These are phyloP conservation scores for Lichina pygmaea DNA, from an alignment of 495 filamentous ascomycete species.

Conservation along the genomic window DNA sequence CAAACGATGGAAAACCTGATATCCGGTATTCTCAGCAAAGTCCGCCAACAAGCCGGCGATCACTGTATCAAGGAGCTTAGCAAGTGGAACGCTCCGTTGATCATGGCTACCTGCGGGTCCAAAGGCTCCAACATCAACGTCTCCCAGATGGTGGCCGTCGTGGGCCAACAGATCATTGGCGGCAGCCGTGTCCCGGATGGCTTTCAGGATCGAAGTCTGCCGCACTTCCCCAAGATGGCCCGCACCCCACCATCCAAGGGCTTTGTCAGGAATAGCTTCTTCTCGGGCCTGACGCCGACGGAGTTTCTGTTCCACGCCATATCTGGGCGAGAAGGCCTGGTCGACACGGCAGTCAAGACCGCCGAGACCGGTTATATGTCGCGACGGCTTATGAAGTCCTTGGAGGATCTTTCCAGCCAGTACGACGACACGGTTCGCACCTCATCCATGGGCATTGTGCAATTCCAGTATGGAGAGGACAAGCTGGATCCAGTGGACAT, in stretches of 20 bases:
- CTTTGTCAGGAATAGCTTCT: slow-evolving; percentile 94
- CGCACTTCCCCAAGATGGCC: slow-evolving; percentile 84
- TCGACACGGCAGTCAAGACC: slow-evolving; percentile 99
- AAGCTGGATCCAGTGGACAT: slow-evolving; percentile 88
- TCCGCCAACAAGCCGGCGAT: slow-evolving; percentile 71
- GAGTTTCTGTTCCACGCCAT: slow-evolving; percentile 98
- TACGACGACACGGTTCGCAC: slow-evolving; percentile 92
- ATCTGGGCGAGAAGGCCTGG: slow-evolving; percentile 89
- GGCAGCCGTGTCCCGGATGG: slow-evolving; percentile 84
- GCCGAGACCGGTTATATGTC: slow-evolving; percentile 99
- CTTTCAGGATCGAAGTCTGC: slow-evolving; percentile 82
- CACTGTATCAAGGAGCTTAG: slow-evolving; percentile 76
- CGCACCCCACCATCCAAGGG: slow-evolving; percentile 82
- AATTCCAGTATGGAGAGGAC: slow-evolving; percentile 93
- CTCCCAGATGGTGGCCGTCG: slow-evolving; percentile 92
- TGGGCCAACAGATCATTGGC: slow-evolving; percentile 92
- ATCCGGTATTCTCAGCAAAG: slow-evolving; percentile 71
- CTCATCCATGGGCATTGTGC: slow-evolving; percentile 58
- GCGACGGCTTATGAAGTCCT: slow-evolving; percentile 84
- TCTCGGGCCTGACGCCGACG: slow-evolving; percentile 62
- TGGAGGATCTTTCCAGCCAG: slow-evolving; percentile 75
- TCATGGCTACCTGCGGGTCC: slow-evolving; percentile 93
- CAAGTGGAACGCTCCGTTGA: slow-evolving; percentile 73
- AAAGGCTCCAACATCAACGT: slow-evolving; percentile 96
- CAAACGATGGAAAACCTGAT: slow-evolving; percentile 76